phyloP scores from a whole-genome alignment of 2,329 filamentous ascomycete species.

The Didymella keratinophila region DNA sequence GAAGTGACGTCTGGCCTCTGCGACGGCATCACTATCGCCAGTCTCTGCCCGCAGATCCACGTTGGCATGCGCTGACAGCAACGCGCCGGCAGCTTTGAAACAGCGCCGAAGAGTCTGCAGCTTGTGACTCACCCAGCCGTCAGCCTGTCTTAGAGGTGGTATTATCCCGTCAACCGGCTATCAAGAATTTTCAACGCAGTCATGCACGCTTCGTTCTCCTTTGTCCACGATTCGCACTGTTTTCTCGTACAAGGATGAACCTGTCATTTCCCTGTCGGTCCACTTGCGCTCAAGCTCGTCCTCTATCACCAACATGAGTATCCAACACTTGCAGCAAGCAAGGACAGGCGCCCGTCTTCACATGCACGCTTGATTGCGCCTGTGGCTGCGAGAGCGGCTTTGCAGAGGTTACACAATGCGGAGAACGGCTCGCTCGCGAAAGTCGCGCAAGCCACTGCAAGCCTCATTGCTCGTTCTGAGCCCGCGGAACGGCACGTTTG shows the following conservation, averaged over 20 bases:
- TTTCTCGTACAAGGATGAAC: slow-evolving; percentile 10
- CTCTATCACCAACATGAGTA: background rate
- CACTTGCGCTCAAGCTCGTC: background rate
- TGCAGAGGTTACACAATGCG: slow-evolving; percentile 21
- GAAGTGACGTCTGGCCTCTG: slow-evolving; percentile 16
- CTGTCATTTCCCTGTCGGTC: background rate
- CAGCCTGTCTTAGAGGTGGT: slow-evolving; percentile 13
- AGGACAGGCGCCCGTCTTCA: slow-evolving; percentile 1
- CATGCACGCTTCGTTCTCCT: slow-evolving; percentile 23
- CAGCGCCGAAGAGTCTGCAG: slow-evolving; percentile 33
- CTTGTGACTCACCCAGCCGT: slow-evolving; percentile 43
- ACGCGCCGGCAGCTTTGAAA: slow-evolving; percentile 44
- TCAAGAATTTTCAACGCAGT: slow-evolving; percentile 23
- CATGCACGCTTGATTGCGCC: slow-evolving; percentile 4
- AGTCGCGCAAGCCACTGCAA: slow-evolving; percentile 33
- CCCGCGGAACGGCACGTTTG: slow-evolving; percentile 19
- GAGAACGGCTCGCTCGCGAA: slow-evolving; percentile 30
- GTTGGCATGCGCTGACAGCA: slow-evolving; percentile 34
- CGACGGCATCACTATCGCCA: slow-evolving; percentile 26
- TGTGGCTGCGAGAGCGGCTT: slow-evolving; percentile 10
- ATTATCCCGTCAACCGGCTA: slow-evolving; percentile 11
- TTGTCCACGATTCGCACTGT: slow-evolving; percentile 11
- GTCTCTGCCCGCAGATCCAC: slow-evolving; percentile 32
- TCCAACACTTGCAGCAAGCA: slow-evolving; percentile 14
- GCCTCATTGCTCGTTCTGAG: slow-evolving; percentile 22